Evolutionary conservation across 1,284 basidiomycete species (phyloP).

Genomic region (Coniferiporia weirii): DNA sequence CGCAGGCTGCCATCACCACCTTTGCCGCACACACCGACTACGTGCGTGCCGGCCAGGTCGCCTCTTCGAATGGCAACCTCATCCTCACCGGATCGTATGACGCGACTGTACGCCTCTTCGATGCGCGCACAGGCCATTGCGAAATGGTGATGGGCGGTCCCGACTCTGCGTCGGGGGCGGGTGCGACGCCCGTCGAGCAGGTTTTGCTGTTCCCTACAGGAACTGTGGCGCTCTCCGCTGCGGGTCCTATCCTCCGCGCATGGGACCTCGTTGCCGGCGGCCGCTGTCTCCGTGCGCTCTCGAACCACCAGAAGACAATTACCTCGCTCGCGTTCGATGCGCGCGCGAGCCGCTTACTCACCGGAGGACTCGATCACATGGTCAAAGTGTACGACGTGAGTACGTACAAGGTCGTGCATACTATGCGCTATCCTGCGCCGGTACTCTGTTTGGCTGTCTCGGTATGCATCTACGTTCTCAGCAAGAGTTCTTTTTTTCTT

Average conservation of each 20-base stretch:
- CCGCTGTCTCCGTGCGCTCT: conserved; percentile 81
- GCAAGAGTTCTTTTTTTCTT: background rate
- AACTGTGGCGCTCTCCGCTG: conserved; percentile 79
- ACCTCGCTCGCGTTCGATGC: conserved; percentile 84
- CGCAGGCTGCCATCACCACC: conserved; percentile 74
- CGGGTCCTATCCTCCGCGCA: conserved; percentile 89
- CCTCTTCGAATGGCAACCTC: conserved; percentile 77
- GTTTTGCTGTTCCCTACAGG: conserved; percentile 92
- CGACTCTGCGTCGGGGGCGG: conserved; percentile 33
- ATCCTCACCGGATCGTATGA: conserved; percentile 95
- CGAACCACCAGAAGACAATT: conserved; percentile 98
- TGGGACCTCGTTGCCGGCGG: conserved; percentile 97
- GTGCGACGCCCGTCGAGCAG: conserved; percentile 81
- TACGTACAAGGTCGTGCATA: conserved; percentile 93
- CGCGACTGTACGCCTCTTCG: conserved; percentile 85
- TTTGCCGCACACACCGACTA: conserved; percentile 91
- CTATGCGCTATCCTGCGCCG: conserved; percentile 97
- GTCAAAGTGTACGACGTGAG: conserved; percentile 98
- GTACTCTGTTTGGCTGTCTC: conserved; percentile 89
- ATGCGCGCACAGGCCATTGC: conserved; percentile 74
- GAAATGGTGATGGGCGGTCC: conserved; percentile 77
- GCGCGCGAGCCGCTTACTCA: conserved; percentile 74
- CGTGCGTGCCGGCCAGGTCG: conserved; percentile 88
- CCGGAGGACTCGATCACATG: conserved; percentile 92
- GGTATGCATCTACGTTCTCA: conserved; percentile 52